These are phyloP conservation scores for Mycena haematopus DNA, from an alignment of 768 basidiomycete genomes.

Conservation along the genomic window DNA sequence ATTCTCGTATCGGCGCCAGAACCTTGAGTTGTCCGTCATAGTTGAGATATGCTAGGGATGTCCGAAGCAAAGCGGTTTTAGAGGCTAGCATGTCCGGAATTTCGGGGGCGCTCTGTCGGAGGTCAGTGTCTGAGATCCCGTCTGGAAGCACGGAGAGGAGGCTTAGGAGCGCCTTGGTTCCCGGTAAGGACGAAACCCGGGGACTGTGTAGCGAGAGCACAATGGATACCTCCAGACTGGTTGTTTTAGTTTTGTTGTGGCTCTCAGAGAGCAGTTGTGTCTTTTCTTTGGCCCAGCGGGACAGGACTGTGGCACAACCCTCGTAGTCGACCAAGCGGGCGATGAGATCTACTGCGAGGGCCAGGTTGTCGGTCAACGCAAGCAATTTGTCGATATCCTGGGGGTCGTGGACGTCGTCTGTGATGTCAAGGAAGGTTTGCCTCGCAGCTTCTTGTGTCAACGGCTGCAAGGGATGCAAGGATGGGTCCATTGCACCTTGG, in stretches of 20 bases:
- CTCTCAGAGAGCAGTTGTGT: background rate
- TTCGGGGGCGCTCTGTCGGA: background rate
- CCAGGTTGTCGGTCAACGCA: background rate
- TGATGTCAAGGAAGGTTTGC: background rate
- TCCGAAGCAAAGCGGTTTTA: background rate
- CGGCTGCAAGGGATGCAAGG: background rate
- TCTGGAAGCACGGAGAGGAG: background rate
- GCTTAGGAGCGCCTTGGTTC: background rate
- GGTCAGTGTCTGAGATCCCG: background rate
- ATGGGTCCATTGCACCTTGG: background rate
- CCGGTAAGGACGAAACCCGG: background rate
- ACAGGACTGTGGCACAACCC: background rate
- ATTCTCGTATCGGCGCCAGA: background rate
- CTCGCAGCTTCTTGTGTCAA: background rate
- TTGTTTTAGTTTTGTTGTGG: background rate
- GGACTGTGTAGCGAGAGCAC: background rate
- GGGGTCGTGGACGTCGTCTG: background rate
- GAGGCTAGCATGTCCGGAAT: background rate
- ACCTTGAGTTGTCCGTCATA: background rate
- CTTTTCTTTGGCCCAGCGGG: background rate
- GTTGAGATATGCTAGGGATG: background rate
- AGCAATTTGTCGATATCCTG: background rate
- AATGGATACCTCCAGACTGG: slow-evolving; percentile 1
- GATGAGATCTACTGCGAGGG: background rate
- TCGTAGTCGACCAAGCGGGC: background rate